Evolutionary conservation across 805 yeast genomes (phyloP), one percentile per base, ranked within the genome.

Genomic region (Kazachstania viticola): DNA sequence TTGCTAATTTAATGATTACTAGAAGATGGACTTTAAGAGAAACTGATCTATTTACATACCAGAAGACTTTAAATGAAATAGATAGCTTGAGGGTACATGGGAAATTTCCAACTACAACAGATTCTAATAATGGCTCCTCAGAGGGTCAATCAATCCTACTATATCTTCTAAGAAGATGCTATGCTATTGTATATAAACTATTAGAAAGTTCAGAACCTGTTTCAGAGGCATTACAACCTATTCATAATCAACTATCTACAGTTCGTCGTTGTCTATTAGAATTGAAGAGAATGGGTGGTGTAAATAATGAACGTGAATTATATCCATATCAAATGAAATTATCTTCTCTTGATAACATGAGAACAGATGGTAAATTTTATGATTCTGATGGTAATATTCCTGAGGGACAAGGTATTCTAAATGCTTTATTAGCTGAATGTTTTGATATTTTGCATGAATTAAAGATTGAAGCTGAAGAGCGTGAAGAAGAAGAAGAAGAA

Each of bases 21-120:
- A 76, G 95, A 57, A 72, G 98, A 54, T 91, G 99, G 99, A 88
- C 97, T 2, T 64, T 91, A 61, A 73, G 99, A 49, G 95, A 87
- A 49, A 91, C 98, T 0, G 99, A 91, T 59, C 65, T 91, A 39
- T 91, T 80, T 60, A 67, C 69, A 30, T 87, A 81, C 53, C 94
- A 85, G 57, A 74, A 77, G 48, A 66, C 67, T 40, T 64, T 91
- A 39, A 76, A 73, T 46, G 69, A 65, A 35, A 75, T 91, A 39
- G 95, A 88, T 51, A 79, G 75, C 32, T 51, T 69, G 40, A 67
- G 95, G 46, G 66, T 76, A 6, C 63, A 69, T 32, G 82, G 82
- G 4, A 65, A 65, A 40, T 78, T 79, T 40, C 56, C 54, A 19
- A 57, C 64, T 13, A 44, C 45, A 19, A 34, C 47, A 6, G n/a